Percentiles rank a stretch among this genome's conserved stretches.
These are phyloP conservation scores for Amyloporia xantha DNA, from an alignment of 768 basidiomycete species.

Conservation along the genomic window DNA sequence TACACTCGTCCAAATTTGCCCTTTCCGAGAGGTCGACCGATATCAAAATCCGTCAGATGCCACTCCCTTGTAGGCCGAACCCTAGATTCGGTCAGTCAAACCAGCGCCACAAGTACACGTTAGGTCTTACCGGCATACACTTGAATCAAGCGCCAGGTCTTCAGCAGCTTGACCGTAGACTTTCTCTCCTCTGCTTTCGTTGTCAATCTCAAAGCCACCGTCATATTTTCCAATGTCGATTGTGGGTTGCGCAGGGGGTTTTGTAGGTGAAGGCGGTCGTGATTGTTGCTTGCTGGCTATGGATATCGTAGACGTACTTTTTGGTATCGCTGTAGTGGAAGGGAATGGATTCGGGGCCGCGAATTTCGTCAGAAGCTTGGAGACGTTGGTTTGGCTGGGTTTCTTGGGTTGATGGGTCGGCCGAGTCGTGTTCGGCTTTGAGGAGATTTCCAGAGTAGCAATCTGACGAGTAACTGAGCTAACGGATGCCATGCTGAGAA, in stretches of 20 bases:
- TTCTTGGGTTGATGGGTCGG: constrained; percentile 39
- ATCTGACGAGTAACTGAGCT: constrained; percentile 58
- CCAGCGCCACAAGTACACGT: not conserved
- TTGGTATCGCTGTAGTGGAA: constrained; percentile 13
- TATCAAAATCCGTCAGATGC: constrained; percentile 82
- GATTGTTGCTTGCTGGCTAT: constrained; percentile 10
- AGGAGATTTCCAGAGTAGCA: constrained; percentile 58
- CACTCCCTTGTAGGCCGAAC: constrained; percentile 76
- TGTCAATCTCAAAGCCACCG: constrained; percentile 91
- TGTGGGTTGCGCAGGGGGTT: constrained; percentile 9
- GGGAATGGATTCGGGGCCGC: constrained; percentile 52
- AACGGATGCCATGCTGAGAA: constrained; percentile 40
- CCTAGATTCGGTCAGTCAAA: constrained; percentile 29
- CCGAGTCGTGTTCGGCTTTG: constrained; percentile 36
- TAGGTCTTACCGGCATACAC: constrained; percentile 49
- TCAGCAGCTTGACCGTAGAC: constrained; percentile 75
- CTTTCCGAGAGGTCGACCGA: constrained; percentile 95
- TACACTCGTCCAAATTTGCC: constrained; percentile 99
- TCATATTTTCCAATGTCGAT: constrained; percentile 90
- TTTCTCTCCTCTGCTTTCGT: constrained; percentile 68
- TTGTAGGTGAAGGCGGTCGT: constrained; percentile 25
- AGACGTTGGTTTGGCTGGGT: constrained; percentile 55
- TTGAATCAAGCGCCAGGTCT: constrained; percentile 81
- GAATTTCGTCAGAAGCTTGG: constrained; percentile 70
- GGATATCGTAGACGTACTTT: constrained; percentile 15